Base-by-base conservation (phyloP, 805 yeast species). In the Metschnikowia picachoensis region DNA sequence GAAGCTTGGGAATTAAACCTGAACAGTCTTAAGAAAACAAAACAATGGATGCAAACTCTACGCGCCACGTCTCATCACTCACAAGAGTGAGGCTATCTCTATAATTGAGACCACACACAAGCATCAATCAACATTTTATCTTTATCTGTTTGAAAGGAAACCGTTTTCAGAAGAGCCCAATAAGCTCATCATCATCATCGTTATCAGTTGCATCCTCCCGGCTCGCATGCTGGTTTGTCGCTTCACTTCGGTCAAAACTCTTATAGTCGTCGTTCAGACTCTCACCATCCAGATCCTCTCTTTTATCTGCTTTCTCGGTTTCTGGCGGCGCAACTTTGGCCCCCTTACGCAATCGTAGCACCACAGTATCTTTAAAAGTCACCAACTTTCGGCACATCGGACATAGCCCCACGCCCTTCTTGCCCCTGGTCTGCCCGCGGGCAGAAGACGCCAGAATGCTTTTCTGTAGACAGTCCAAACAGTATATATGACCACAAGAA, bases 401-500 rank as follows among this genome's bases (percentile, higher is more conserved):
- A 57, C 77, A 72, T 13, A 70, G 58, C 0, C 77, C 77, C 3
- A 61, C 61, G 8, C 76, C 76, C 40, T 60, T 56, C 33, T 58
- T 57, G 3, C 71, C 69, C 15, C 65, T 51, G 5, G 64, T 65
- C 49, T 72, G 77, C 8, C 77, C 77, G 11, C 76, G 57, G 17
- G 77, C 76, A 39, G 62, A 58, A 1, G 74, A 68, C 32, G 70
- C 60, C 5, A 74, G 55, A 2, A 72, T 56, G 49, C 73, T 65
- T 46, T 65, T 68, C 53, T 66, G 74, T 14, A 72, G 61, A 50
- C 77, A 72, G 32, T 68, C 73, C 9, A 72, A 53, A 45, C 77
- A 72, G 53, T 68, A 72, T 3, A 72, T 58, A 48, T 72, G 77
- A 14, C 77, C 77, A 51, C 77, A 72, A 2, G 67, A 57, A 0